Evolutionary conservation across 192 early-diverging fungal species (phyloP), one percentile per base, ranked within the genome.

Genomic region (Rhizoclosmatium globosum): DNA sequence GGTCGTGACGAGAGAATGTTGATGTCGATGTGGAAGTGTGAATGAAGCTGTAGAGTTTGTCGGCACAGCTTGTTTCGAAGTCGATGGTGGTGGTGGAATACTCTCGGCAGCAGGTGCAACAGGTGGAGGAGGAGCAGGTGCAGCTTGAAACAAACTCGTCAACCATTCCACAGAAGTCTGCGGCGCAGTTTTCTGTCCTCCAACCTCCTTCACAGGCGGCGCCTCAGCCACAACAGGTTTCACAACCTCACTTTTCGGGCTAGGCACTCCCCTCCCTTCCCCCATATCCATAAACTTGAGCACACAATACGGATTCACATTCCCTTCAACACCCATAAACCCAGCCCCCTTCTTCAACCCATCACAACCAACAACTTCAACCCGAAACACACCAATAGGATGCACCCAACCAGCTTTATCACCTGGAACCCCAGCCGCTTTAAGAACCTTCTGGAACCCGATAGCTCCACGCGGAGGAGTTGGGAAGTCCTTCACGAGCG

Each of bases 331-430:
- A 2, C 13, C 7, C 3, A 47, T 47, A 46, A 68, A 68, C n/a
- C 68, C 7, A 67, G 59, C 71, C 23, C 47, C 13, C 17, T 58
- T 15, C 15, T 31, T 15, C 57, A 71, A 53, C n/a, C 53, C 46
- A 19, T 43, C 13, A 59, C 68, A 69, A 9, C 31, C 41, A 23
- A 79, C 77, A 23, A 79, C 58, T 61, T 79, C 77, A 41, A 43
- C 66, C 15, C 77, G 66, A 61, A 79, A 68, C 7, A 79, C 77
- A 23, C 77, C 77, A 42, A 79, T 79, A 7, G 77, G 77, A 7
- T 57, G 41, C 7, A 43, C 46, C 68, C 68, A 47, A 7, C 76
- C 76, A 46, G 21, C 9, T n/a, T 17, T 41, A 47, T 19, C 42
- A 15, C n/a, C n/a, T 7, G 19, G 6, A 23, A 44, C 19, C 17